Conservation (phyloP, 495 filamentous ascomycete genomes). For the Viridothelium virens region DNA sequence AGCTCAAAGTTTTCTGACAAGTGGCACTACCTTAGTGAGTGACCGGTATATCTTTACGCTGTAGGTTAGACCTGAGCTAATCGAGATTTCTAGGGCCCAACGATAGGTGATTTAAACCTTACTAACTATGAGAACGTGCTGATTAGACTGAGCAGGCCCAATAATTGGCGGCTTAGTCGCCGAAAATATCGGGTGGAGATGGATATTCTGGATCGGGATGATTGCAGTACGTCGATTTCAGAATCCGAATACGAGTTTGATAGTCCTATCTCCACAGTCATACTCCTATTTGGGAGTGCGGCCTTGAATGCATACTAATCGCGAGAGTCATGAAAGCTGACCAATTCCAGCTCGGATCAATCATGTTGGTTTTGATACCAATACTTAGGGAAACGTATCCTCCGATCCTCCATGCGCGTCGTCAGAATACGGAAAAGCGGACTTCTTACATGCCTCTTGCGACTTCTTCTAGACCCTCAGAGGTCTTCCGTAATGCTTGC, state of each 20-base stretch:
- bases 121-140: not conserved
- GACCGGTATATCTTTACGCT: not conserved
- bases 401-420: not conserved
- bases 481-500: not conserved
- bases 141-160: not conserved
- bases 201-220: not conserved
- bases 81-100: not conserved
- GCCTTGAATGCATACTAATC: not conserved
- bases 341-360: not conserved
- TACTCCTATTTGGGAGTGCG: not conserved
- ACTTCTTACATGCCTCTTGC: not conserved
- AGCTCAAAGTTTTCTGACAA: not conserved
- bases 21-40: not conserved
- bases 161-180: not conserved
- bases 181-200: not conserved
- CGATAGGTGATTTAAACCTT: not conserved
- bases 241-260: not conserved
- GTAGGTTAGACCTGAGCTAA: not conserved
- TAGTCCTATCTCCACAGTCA: not conserved
- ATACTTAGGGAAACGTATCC: not conserved
- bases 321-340: not conserved
- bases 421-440: not conserved
- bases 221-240: not conserved
- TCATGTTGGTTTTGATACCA: not conserved
- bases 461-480: not conserved